Conservation (phyloP, 352 stramenopile species). For the Phytophthora colocasiae region DNA sequence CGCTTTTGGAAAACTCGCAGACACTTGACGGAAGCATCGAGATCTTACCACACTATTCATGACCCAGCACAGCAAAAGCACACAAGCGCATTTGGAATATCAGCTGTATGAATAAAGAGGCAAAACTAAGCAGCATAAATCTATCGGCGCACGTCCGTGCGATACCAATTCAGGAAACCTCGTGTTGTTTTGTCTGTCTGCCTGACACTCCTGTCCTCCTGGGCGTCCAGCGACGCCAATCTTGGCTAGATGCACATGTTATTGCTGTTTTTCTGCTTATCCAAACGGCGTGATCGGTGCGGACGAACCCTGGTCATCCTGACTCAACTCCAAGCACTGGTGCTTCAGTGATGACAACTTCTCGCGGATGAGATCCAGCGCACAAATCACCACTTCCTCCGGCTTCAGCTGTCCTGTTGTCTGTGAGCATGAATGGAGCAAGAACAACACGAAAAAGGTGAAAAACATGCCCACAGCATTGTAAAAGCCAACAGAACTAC, state of each 20-base stretch:
- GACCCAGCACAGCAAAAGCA: conserved; percentile 5
- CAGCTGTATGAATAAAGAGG: conserved; percentile 41
- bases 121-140: conserved; percentile 38
- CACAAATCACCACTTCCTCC: conserved; percentile 88
- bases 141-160: conserved; percentile 31
- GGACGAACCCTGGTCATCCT: conserved; percentile 72
- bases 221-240: conserved; percentile 15
- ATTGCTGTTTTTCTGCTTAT: conserved; percentile 44
- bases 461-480: neutral
- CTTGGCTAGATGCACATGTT: conserved; percentile 20
- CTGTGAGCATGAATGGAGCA: conserved; percentile 28
- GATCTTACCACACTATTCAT: conserved; percentile 76
- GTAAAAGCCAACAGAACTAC: conserved; percentile 7
- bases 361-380: conserved; percentile 86
- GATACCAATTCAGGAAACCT: conserved; percentile 11
- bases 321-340: conserved; percentile 85
- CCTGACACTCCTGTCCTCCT: conserved; percentile 5
- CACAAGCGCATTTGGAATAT: conserved; percentile 8
- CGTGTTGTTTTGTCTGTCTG: conserved; percentile 9
- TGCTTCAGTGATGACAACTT: conserved; percentile 89
- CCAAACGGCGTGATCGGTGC: conserved; percentile 85
- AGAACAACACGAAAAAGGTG: conserved; percentile 6
- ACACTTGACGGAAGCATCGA: conserved; percentile 57
- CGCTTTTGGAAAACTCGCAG: conserved; percentile 55
- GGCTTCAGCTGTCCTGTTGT: conserved; percentile 87